Evolutionary conservation across 2,329 filamentous ascomycete species (phyloP).

Genomic region (Cercospora sp.): DNA sequence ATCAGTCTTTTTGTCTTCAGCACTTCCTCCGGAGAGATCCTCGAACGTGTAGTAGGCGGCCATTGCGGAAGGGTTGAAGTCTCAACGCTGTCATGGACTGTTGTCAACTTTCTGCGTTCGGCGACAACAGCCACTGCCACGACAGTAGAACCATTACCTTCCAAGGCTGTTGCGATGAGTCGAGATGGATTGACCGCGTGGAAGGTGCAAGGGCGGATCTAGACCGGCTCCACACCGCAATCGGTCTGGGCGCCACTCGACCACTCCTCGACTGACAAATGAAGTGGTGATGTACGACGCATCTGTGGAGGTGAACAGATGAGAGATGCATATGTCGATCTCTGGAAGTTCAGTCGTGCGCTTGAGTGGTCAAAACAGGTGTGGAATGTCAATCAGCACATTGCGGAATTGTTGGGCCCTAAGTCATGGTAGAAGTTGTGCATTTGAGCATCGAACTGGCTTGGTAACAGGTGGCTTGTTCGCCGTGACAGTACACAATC

Average conservation of each 20-base stretch:
- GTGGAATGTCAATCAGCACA: not conserved
- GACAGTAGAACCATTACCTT: not conserved
- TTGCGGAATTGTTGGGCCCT: not conserved
- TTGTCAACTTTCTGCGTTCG: not conserved
- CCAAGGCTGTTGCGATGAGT: not conserved
- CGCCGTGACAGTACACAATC: not conserved
- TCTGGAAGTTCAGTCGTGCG: not conserved
- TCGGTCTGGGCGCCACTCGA: not conserved
- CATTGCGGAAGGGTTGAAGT: slow-evolving; percentile 26
- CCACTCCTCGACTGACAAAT: not conserved
- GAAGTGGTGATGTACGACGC: not conserved
- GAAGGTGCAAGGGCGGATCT: not conserved
- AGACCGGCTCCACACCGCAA: not conserved
- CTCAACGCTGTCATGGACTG: not conserved
- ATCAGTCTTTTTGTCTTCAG: slow-evolving; percentile 42
- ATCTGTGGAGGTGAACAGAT: too few species aligned
- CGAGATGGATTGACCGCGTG: not conserved
- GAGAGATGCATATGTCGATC: not conserved
- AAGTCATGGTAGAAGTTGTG: not conserved
- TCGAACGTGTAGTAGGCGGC: slow-evolving; percentile 41
- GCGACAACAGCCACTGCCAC: not conserved
- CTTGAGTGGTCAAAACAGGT: not conserved
- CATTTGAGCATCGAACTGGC: not conserved
- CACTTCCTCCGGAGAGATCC: slow-evolving; percentile 35
- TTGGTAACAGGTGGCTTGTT: not conserved